Base-by-base conservation (phyloP, 1,284 basidiomycete species). In the Coriolopsis trogii region DNA sequence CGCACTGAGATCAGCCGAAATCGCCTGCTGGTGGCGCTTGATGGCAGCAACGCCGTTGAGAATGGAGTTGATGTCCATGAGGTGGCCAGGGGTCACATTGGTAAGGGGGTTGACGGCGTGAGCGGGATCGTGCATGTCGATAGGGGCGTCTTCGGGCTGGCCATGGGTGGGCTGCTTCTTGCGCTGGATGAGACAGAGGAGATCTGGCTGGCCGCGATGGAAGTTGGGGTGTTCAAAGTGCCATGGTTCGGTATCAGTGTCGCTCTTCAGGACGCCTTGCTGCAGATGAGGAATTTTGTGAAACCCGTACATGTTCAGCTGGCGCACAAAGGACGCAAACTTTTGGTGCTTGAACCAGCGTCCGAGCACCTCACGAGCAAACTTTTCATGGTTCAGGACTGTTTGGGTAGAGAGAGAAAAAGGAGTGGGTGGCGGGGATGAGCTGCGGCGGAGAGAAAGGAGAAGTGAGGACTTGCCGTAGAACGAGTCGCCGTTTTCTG, bases 271-370 rank as follows among this genome's bases (percentile, higher is more conserved):
- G 28, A 94, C 94, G 38, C 95, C 95, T 69, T 97, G 93, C 67
- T 97, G 95, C 18, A 98, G 84, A 68, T 98, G 95, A 0, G 95
- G 94, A 47, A 96, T 91, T 76, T 95, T 95, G 78, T 94, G 93
- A 68, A 96, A 96, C 39, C 93, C 93, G 70, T 96, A 95, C 93
- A 97, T 97, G 79, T 98, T 98, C 65, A 98, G 81, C 70, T 98
- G 95, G 31, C 95, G 84, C 30, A 98, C 95, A 67, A 98, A 98
- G 37, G 91, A 93, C 41, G 85, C 87, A 68, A 97, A 97, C 71
- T 95, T 96, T 60, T 88, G 85, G 74, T 98, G 95, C 70, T 98
- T 98, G 84, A 98, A 98, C 89, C 91, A 98, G 41, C 87, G 82
- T 3, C 93, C 92, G 6, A 98, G 80, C 23, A 97, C 84, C 70